phyloP scores from a whole-genome alignment of 2,329 filamentous ascomycete genomes.

The Drechslera avenae region DNA sequence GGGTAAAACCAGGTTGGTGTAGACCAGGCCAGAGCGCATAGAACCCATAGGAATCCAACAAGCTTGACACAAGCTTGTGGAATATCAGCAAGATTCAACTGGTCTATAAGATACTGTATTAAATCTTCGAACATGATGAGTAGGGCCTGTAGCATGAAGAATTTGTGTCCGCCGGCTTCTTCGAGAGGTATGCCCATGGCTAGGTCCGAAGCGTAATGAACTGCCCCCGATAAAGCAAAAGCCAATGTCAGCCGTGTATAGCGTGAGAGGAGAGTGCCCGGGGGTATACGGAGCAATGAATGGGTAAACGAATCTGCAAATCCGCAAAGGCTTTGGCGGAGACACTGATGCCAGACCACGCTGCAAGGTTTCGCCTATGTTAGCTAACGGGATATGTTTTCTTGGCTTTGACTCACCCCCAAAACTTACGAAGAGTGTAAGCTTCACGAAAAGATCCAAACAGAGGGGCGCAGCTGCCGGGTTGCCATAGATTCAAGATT shows the following conservation, averaged over 20 bases:
- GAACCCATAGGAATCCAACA: background rate
- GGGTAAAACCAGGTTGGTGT: background rate
- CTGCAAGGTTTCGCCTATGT: background rate
- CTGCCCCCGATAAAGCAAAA: background rate
- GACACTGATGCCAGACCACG: background rate
- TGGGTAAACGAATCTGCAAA: background rate
- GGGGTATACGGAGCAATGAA: background rate
- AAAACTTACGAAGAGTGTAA: background rate
- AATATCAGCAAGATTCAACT: background rate
- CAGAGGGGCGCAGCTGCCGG: background rate
- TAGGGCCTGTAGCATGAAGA: background rate
- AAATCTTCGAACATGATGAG: background rate
- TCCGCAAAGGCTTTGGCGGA: background rate
- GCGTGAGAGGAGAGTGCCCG: background rate
- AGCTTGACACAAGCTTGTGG: background rate
- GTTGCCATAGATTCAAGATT: background rate
- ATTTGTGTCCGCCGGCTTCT: background rate
- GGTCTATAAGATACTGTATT: background rate
- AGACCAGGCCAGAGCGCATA: background rate
- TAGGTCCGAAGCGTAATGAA: background rate
- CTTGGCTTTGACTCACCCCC: background rate
- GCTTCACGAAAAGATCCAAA: background rate
- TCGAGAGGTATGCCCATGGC: background rate
- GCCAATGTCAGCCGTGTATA: background rate
- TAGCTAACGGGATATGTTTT: background rate